Conservation (phyloP, 2,329 filamentous ascomycete genomes). For the Venturia asperata region DNA sequence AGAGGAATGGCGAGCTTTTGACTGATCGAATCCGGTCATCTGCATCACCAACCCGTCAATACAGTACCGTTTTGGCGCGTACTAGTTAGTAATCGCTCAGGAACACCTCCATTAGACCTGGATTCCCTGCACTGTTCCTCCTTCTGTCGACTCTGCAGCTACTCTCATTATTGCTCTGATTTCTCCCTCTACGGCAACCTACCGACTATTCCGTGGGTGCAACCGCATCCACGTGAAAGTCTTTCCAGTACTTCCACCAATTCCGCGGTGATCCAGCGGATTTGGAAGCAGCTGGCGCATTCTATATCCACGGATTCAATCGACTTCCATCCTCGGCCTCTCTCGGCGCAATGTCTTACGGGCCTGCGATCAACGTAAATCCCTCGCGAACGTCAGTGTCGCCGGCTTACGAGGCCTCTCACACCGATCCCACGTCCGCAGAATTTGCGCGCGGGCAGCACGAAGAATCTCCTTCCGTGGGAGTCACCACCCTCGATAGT, state of each 20-base stretch:
- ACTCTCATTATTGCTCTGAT: neutral
- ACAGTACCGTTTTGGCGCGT: too few relatives aligned
- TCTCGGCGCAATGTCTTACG: neutral
- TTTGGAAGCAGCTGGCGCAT: neutral
- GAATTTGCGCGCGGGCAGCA: neutral
- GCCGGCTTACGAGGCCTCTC: neutral
- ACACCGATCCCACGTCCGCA: neutral
- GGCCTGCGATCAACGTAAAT: neutral
- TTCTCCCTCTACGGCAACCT: neutral
- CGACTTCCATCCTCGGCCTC: neutral
- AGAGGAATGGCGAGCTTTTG: too few relatives aligned
- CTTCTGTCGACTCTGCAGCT: too few relatives aligned
- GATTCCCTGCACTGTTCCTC: too few relatives aligned
- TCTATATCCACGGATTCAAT: neutral
- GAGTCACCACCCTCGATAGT: neutral
- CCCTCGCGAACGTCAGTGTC: neutral
- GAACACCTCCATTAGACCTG: too few relatives aligned
- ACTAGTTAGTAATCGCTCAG: too few relatives aligned
- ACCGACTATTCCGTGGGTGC: neutral
- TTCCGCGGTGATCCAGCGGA: neutral
- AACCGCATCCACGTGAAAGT: neutral
- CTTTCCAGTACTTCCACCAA: neutral
- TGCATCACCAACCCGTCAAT: too few relatives aligned
- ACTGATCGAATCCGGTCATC: too few relatives aligned
- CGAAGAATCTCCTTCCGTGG: neutral